Evolutionary conservation across 1,139 yeast genomes (phyloP).

Genomic region (Yamadazyma membranifaciens): DNA sequence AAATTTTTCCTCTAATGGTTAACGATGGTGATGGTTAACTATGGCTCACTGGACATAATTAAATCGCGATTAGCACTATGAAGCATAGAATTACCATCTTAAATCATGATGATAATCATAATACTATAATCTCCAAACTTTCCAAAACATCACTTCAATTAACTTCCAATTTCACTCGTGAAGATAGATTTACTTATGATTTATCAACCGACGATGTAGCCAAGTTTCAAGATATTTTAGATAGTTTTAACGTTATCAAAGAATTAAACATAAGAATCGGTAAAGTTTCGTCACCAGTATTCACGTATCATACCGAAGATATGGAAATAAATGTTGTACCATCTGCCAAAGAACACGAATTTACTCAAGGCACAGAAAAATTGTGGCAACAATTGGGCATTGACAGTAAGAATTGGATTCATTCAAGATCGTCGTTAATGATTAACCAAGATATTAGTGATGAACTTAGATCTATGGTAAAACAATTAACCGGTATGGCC

Average conservation of each 20-base stretch:
- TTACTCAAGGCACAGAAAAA: conserved; percentile 20
- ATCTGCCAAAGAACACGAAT: conserved; percentile 17
- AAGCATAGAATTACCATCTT: conserved; percentile 37
- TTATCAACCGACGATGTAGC: not conserved
- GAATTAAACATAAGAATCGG: conserved; percentile 26
- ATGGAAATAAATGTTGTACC: conserved; percentile 30
- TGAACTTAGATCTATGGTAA: not conserved
- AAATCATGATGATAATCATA: conserved; percentile 28
- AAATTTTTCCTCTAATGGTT: not conserved
- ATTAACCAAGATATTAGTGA: conserved; percentile 13
- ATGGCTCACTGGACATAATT: not conserved
- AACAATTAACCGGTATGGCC: conserved; percentile 2
- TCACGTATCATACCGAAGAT: conserved; percentile 26
- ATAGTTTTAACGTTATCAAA: conserved; percentile 13
- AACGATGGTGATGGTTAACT: too few species aligned
- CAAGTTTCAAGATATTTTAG: not conserved
- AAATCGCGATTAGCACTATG: conserved; percentile 5
- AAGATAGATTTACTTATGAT: conserved; percentile 13
- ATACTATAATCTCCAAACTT: conserved; percentile 5
- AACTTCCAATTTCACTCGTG: conserved; percentile 12
- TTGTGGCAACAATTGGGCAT: conserved; percentile 21
- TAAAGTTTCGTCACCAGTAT: conserved; percentile 18
- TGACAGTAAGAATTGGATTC: conserved; percentile 19
- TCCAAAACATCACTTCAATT: not conserved
- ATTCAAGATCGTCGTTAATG: conserved; percentile 21